Percentiles rank a stretch among this genome's conserved stretches.
phyloP scores from a whole-genome alignment of 768 basidiomycete species.

The Leccinellum rugosiceps region DNA sequence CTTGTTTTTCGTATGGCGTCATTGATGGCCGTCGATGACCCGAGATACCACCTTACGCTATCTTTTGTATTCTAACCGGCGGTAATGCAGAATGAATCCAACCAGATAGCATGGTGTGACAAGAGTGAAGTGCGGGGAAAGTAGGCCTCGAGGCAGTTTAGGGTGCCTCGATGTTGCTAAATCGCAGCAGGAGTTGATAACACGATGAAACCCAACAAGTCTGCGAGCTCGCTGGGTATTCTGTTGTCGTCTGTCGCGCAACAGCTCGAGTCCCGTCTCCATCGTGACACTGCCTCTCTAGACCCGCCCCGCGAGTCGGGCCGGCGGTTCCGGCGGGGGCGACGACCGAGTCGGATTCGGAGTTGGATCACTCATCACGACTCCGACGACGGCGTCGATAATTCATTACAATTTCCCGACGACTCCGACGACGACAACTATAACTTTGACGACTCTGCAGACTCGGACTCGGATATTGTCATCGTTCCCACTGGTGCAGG shows the following conservation, averaged over 20 bases:
- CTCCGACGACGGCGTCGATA: conserved; percentile 6
- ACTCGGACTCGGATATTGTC: not conserved
- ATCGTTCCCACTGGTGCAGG: not conserved
- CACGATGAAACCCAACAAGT: not conserved
- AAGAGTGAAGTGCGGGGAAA: not conserved
- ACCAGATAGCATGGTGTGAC: not conserved
- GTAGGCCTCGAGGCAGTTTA: conserved; percentile 15
- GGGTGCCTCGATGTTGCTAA: not conserved
- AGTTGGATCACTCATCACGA: conserved; percentile 11
- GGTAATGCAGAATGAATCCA: conserved; percentile 8
- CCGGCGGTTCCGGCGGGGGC: not conserved
- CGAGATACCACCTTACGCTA: not conserved
- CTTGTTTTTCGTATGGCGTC: not conserved
- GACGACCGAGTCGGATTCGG: conserved; percentile 16
- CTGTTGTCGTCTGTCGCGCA: conserved; percentile 24
- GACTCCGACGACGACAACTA: conserved; percentile 2
- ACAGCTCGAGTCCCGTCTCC: conserved; percentile 22
- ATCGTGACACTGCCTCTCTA: not conserved
- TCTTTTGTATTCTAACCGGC: conserved; percentile 6
- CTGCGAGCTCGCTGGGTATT: not conserved
- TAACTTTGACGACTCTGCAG: conserved; percentile 6
- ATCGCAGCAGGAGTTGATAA: not conserved
- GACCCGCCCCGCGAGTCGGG: not conserved
- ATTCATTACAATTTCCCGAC: conserved; percentile 13
- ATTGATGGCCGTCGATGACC: not conserved